Percentiles rank a stretch among this genome's conserved stretches.
Conservation (phyloP, 257 asterid genomes). For the Penstemon eatonii region DNA sequence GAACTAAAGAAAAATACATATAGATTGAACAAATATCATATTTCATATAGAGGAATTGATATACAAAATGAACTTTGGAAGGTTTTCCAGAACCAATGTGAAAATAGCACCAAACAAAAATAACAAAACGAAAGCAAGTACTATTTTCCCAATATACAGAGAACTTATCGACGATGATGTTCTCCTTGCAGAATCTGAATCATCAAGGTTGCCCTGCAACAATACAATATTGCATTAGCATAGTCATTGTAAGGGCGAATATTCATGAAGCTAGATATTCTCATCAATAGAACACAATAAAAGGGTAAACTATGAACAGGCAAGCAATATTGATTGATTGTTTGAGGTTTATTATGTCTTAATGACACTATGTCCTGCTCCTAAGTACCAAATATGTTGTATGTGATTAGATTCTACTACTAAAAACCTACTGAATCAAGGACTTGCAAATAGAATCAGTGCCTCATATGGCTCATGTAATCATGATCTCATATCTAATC, state of each 20-base stretch:
- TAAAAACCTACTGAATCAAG: not conserved
- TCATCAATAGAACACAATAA: not conserved
- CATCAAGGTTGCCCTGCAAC: constrained; percentile 44
- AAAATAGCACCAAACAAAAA: constrained; percentile 67
- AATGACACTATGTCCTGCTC: no score
- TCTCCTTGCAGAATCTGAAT: constrained; percentile 21
- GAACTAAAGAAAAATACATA: not conserved
- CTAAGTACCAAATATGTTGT: no score
- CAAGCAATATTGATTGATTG: no score
- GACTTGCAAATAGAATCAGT: not conserved
- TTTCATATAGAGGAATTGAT: constrained; percentile 35
- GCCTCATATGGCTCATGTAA: not conserved
- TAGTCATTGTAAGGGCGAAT: constrained; percentile 5
- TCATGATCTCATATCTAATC: constrained; percentile 12
- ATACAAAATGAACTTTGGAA: constrained; percentile 61
- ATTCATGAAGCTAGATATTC: not conserved
- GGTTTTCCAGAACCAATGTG: constrained; percentile 73
- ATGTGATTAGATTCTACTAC: no score
- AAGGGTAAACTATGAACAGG: not conserved
- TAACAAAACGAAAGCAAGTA: constrained; percentile 60
- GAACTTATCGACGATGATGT: constrained; percentile 30
- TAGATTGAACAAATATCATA: not conserved
- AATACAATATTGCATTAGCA: constrained; percentile 19
- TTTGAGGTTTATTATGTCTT: no score
- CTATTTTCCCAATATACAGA: constrained; percentile 63